A percentile compares a stretch with the other conserved stretches of the same genome.
phyloP scores from a whole-genome alignment of 169 alveolate species.

The Theileria parva region DNA sequence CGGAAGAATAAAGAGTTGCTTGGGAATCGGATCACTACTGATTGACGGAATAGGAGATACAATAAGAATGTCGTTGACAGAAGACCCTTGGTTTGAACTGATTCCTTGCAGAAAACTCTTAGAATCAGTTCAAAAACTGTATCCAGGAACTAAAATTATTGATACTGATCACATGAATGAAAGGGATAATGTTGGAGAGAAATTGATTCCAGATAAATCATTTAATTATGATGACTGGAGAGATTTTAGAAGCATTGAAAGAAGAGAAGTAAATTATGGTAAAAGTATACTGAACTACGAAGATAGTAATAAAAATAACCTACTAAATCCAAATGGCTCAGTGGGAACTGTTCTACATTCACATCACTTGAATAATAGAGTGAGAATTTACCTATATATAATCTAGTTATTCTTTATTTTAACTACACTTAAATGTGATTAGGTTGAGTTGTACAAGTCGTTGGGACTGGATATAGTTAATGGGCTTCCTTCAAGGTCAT shows the following conservation, averaged over 20 bases:
- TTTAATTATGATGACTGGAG: constrained; percentile 16
- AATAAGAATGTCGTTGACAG: constrained; percentile 83
- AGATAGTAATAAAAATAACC: constrained; percentile 16
- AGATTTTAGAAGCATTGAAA: constrained; percentile 59
- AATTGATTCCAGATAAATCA: neutral
- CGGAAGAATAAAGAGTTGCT: constrained; percentile 79
- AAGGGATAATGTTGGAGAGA: neutral
- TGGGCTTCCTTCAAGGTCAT: constrained; percentile 45
- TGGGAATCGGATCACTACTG: constrained; percentile 83
- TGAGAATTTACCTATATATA: neutral
- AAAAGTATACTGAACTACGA: constrained; percentile 26
- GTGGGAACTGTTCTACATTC: constrained; percentile 47
- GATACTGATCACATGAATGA: constrained; percentile 9
- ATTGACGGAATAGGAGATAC: constrained; percentile 87
- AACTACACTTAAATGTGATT: neutral
- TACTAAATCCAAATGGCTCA: constrained; percentile 62
- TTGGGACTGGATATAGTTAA: constrained; percentile 43
- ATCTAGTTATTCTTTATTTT: neutral
- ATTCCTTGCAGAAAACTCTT: constrained; percentile 66
- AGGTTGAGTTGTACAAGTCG: constrained; percentile 55
- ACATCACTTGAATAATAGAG: constrained; percentile 28
- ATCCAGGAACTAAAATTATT: constrained; percentile 15
- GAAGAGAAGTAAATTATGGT: constrained; percentile 61
- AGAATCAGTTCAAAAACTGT: constrained; percentile 19
- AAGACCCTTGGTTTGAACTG: constrained; percentile 84